phyloP scores from a whole-genome alignment of 192 early-diverging fungal species.

The Entophlyctis helioformis region DNA sequence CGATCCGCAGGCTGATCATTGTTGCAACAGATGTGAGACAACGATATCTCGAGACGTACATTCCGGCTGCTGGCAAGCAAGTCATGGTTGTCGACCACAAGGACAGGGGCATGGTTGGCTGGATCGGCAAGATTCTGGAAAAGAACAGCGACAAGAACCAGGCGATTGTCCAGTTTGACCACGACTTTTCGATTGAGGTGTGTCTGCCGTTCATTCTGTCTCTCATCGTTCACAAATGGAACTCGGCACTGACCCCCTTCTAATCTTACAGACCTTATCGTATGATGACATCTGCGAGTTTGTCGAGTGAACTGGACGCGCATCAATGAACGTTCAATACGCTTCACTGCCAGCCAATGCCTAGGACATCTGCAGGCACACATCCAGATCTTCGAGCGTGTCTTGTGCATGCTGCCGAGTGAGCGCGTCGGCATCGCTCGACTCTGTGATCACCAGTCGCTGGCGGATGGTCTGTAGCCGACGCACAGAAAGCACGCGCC shows the following conservation, averaged over 20 bases:
- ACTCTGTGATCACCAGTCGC: constrained; percentile 47
- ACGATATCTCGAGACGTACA: constrained; percentile 13
- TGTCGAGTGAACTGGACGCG: too few relatives aligned
- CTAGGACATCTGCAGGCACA: too few relatives aligned
- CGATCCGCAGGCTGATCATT: too few relatives aligned
- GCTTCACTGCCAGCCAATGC: too few relatives aligned
- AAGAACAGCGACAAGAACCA: constrained; percentile 6
- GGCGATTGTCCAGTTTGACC: constrained; percentile 14
- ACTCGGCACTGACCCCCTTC: too few relatives aligned
- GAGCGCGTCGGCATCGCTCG: constrained; percentile 59
- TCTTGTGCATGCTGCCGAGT: constrained; percentile 60
- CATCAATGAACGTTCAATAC: too few relatives aligned
- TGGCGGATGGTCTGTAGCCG: constrained; percentile 40
- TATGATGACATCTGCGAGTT: too few relatives aligned
- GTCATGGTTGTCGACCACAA: constrained; percentile 8
- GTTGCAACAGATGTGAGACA: constrained; percentile 1
- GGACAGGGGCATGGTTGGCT: constrained; percentile 7
- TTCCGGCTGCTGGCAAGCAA: constrained; percentile 5
- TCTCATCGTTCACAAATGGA: too few relatives aligned
- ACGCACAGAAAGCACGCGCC: constrained; percentile 43
- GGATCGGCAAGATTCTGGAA: constrained; percentile 11
- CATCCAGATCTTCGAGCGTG: constrained; percentile 59
- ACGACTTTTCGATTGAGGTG: not conserved
- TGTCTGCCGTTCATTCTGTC: too few relatives aligned
- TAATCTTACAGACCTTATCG: too few relatives aligned